These are phyloP conservation scores for Metschnikowia similis DNA, from an alignment of 805 yeast species.

Conservation along the genomic window DNA sequence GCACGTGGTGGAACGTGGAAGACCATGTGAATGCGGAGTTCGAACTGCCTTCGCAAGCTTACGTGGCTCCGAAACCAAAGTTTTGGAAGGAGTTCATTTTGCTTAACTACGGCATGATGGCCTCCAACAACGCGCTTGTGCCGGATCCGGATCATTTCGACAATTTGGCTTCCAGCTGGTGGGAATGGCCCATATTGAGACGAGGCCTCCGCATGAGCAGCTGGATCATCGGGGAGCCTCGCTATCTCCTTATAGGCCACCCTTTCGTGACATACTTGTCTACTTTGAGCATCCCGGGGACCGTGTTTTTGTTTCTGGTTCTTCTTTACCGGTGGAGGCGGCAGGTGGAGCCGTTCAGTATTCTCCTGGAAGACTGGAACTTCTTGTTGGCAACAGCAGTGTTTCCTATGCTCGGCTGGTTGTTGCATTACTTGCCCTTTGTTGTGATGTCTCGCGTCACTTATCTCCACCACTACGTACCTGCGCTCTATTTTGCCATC, in stretches of 20 bases:
- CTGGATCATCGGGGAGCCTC: conserved; percentile 57
- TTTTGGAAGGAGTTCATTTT: conserved; percentile 74
- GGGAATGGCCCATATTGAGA: conserved; percentile 87
- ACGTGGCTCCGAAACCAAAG: conserved; percentile 52
- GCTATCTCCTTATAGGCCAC: conserved; percentile 60
- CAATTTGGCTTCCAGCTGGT: conserved; percentile 67
- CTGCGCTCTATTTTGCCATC: conserved; percentile 37
- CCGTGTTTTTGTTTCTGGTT: conserved; percentile 19
- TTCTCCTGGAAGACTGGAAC: conserved; percentile 28
- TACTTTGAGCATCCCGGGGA: conserved; percentile 23
- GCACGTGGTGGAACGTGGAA: conserved; percentile 81
- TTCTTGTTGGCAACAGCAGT: conserved; percentile 27
- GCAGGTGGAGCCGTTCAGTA: conserved; percentile 20
- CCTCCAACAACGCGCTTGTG: conserved; percentile 75
- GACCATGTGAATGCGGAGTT: conserved; percentile 54
- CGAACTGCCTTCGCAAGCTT: conserved; percentile 25
- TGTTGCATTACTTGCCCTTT: conserved; percentile 38
- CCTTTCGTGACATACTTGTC: conserved; percentile 70
- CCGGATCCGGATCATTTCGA: conserved; percentile 73
- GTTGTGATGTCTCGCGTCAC: conserved; percentile 42
- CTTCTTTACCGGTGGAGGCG: conserved; percentile 30
- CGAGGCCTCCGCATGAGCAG: conserved; percentile 73
- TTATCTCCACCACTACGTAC: conserved; percentile 42
- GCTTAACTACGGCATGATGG: conserved; percentile 76
- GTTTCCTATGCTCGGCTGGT: conserved; percentile 38